phyloP scores from a whole-genome alignment of 495 filamentous ascomycete genomes.

The Immersiella caudata region DNA sequence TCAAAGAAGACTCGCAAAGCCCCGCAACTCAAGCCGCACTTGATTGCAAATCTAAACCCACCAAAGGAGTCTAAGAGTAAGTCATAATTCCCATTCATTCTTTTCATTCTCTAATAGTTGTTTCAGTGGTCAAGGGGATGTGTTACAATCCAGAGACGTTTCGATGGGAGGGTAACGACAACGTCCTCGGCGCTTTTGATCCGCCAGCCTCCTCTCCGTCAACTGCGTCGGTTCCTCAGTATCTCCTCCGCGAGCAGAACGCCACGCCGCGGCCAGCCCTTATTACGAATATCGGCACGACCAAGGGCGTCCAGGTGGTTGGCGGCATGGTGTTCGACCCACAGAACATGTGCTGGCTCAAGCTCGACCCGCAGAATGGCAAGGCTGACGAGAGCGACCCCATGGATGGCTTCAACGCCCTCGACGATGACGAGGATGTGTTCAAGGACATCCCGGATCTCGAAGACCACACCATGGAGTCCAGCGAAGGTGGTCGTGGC shows the following conservation, averaged over 20 bases:
- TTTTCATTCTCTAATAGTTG: slow-evolving; percentile 12
- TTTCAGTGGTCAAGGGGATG: slow-evolving; percentile 86
- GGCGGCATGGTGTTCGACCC: slow-evolving; percentile 98
- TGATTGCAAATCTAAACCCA: slow-evolving; percentile 54
- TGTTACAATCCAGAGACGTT: slow-evolving; percentile 83
- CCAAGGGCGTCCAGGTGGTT: slow-evolving; percentile 82
- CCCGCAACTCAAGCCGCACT: slow-evolving; percentile 54
- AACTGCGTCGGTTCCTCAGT: slow-evolving; percentile 46
- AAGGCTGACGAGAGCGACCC: slow-evolving; percentile 47
- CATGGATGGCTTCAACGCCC: slow-evolving; percentile 76
- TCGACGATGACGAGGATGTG: slow-evolving; percentile 65
- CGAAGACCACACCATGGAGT: slow-evolving; percentile 51
- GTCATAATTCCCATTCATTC: slow-evolving; percentile 22
- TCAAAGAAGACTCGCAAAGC: slow-evolving; percentile 60
- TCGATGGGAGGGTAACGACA: slow-evolving; percentile 96
- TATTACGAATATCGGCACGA: slow-evolving; percentile 80
- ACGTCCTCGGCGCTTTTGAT: slow-evolving; percentile 75
- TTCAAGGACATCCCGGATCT: slow-evolving; percentile 61
- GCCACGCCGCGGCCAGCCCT: slow-evolving; percentile 82
- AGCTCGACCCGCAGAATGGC: slow-evolving; percentile 55
- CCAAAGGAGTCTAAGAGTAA: slow-evolving; percentile 52
- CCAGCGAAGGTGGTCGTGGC: slow-evolving; percentile 39
- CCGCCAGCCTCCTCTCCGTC: slow-evolving; percentile 52
- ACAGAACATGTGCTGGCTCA: slow-evolving; percentile 92
- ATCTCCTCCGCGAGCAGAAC: slow-evolving; percentile 55